phyloP scores from a whole-genome alignment of 495 filamentous ascomycete species.

The Mycothermus thermophilus region DNA sequence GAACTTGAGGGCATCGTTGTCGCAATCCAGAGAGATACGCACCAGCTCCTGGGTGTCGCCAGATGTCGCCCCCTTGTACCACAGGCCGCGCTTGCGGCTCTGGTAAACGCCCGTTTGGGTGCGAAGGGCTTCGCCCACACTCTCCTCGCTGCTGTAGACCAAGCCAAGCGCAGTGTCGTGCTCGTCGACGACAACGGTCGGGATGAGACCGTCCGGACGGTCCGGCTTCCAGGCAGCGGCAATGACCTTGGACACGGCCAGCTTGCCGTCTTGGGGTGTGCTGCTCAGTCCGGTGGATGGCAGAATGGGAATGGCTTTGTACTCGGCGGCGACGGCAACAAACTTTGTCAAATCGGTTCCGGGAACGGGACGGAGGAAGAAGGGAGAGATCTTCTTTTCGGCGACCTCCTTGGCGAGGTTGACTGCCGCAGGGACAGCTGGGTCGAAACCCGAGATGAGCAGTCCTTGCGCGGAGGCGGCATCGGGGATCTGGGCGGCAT shows the following conservation, averaged over 20 bases:
- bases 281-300: slow-evolving; percentile 56
- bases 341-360: slow-evolving; percentile 36
- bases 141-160: slow-evolving; percentile 88
- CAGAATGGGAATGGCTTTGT: slow-evolving; percentile 64
- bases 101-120: slow-evolving; percentile 91
- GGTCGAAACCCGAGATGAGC: slow-evolving; percentile 34
- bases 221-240: slow-evolving; percentile 62
- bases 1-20: slow-evolving; percentile 82
- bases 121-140: slow-evolving; percentile 68
- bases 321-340: slow-evolving; percentile 37
- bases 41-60: slow-evolving; percentile 86
- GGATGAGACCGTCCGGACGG: slow-evolving; percentile 66
- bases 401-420: slow-evolving; percentile 33
- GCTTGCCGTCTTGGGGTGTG: slow-evolving; percentile 38
- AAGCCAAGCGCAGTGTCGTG: slow-evolving; percentile 71
- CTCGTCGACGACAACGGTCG: slow-evolving; percentile 83
- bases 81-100: slow-evolving; percentile 83
- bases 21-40: slow-evolving; percentile 75
- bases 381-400: slow-evolving; percentile 27
- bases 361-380: slow-evolving; percentile 32
- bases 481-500: slow-evolving; percentile 13
- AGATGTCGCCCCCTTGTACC: slow-evolving; percentile 92
- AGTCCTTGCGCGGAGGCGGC: slow-evolving; percentile 27
- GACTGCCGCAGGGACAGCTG: slow-evolving; percentile 21
- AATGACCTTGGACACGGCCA: slow-evolving; percentile 56